Evolutionary conservation across 202 grass and related monocot species (phyloP), one percentile per base, ranked within the genome.

Genomic region (Panicum virgatum): DNA sequence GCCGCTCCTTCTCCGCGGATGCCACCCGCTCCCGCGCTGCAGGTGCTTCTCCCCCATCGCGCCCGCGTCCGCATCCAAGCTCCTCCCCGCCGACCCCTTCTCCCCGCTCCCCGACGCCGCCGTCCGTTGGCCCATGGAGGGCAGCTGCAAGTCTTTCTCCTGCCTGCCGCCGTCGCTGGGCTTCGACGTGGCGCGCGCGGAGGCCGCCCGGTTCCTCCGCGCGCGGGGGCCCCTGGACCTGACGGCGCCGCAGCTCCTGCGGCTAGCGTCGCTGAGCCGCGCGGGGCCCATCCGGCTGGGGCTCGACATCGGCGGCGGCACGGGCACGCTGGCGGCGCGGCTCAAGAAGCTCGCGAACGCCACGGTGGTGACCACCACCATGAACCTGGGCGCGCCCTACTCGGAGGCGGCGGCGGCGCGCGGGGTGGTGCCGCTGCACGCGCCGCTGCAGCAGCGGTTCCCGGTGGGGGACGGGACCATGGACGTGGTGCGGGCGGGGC

Each of bases 1-100:
- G 86, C 90, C 94, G 29, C 89, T 97, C 76, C 66, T 97, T 40
- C 94, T 94, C 78, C 94, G 91, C 82, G 94, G 91, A 50, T 93
- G 91, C 85, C 94, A 91, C 82, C 79, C 91, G 38, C 79, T 91
- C 47, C 94, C 91, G 39, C 89, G 89, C 75, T 89, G 91, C 82
- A 63, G 91, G 61, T 87, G 89, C 91, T 88, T 93, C 91, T 74
- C 89, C 63, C 91, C 72, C 12, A 81, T 85, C 32, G 38, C 87
- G 0, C 7, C 80, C 42, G 26, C 38, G 1, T 30, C 69, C 46
- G 54, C 82, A 9, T 22, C 81, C 53, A 38, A 69, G 52, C 43
- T 82, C 75, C 76, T 88, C 66, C 80, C 92, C 64, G 6, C 62
- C 80, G 81, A 89, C 69, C 84, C 82, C 79, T 92, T 92, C 89